Evolutionary conservation across 2,329 filamentous ascomycete genomes (phyloP).

Genomic region (Cyanodermella asteris): DNA sequence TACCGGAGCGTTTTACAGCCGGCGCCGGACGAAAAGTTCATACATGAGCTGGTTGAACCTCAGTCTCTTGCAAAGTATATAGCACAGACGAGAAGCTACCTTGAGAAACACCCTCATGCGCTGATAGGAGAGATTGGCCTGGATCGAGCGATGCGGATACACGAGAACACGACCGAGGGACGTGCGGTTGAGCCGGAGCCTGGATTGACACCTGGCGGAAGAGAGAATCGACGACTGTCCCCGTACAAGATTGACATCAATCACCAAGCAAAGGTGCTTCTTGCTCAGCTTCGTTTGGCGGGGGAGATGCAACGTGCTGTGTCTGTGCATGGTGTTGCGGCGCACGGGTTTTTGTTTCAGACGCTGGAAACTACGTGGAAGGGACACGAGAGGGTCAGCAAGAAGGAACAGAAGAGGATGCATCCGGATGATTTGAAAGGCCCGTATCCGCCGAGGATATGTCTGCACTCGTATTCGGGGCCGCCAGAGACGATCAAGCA

Average conservation of each 20-base stretch:
- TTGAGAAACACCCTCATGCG: constrained; percentile 29
- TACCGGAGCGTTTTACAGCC: constrained; percentile 33
- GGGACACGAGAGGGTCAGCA: constrained; percentile 32
- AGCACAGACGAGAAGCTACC: constrained; percentile 23
- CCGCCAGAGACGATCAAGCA: constrained; percentile 51
- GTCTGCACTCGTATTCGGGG: constrained; percentile 83
- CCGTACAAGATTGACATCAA: constrained; percentile 33
- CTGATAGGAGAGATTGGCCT: constrained; percentile 41
- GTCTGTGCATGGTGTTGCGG: constrained; percentile 41
- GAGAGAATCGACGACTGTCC: constrained; percentile 35
- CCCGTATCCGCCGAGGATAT: constrained; percentile 63
- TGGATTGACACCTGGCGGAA: constrained; percentile 33
- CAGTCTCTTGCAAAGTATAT: constrained; percentile 30
- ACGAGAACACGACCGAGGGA: constrained; percentile 16
- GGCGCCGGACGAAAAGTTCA: constrained; percentile 21
- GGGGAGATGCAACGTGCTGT: constrained; percentile 34
- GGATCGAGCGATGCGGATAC: constrained; percentile 36
- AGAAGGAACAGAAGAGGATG: constrained; percentile 21
- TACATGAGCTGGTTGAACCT: constrained; percentile 30
- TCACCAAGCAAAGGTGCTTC: constrained; percentile 36
- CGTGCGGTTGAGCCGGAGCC: constrained; percentile 14
- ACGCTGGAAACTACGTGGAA: constrained; percentile 33
- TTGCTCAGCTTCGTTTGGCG: constrained; percentile 34
- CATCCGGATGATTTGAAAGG: constrained; percentile 8
- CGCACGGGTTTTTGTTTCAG: constrained; percentile 36